A percentile compares a stretch with the other conserved stretches of the same genome.
phyloP scores from a whole-genome alignment of 768 basidiomycete genomes.

The Podaxis sp. region DNA sequence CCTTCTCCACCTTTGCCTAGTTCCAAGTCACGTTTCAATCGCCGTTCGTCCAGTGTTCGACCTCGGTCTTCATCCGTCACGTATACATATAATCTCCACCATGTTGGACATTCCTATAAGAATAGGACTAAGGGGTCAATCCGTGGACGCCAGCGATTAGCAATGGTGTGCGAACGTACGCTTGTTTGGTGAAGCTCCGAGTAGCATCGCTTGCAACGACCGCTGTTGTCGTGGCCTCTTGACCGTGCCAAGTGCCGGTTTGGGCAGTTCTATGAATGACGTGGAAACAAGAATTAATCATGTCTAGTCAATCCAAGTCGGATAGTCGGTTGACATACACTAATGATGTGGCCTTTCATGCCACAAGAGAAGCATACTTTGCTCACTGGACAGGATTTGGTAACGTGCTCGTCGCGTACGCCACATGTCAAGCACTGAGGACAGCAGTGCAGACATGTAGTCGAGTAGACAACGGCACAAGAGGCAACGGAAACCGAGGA shows the following conservation, averaged over 20 bases:
- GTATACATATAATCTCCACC: conserved; percentile 82
- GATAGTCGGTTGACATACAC: conserved; percentile 37
- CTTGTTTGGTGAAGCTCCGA: conserved; percentile 62
- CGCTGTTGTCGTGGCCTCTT: conserved; percentile 11
- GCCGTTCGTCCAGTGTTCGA: conserved; percentile 43
- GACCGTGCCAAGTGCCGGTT: conserved; percentile 44
- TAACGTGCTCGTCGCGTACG: conserved; percentile 74
- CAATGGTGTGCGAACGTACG: conserved; percentile 31
- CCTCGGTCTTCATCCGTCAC: conserved; percentile 53
- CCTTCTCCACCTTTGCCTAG: conserved; percentile 78
- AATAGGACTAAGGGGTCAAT: background rate
- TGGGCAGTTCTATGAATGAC: conserved; percentile 58
- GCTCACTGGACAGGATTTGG: conserved; percentile 76
- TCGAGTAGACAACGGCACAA: background rate
- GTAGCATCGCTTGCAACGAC: conserved; percentile 68
- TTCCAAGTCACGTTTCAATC: conserved; percentile 44
- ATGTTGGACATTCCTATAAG: conserved; percentile 75
- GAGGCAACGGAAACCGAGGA: background rate
- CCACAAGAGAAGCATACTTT: conserved; percentile 81
- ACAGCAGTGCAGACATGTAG: background rate
- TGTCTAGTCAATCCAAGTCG: background rate
- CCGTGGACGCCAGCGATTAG: background rate
- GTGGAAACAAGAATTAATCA: conserved; percentile 8
- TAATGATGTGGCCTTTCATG: conserved; percentile 81
- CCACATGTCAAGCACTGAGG: conserved; percentile 79